These are phyloP conservation scores for Aspergillus sp. DNA, from an alignment of 2,329 filamentous ascomycete genomes.

Conservation along the genomic window DNA sequence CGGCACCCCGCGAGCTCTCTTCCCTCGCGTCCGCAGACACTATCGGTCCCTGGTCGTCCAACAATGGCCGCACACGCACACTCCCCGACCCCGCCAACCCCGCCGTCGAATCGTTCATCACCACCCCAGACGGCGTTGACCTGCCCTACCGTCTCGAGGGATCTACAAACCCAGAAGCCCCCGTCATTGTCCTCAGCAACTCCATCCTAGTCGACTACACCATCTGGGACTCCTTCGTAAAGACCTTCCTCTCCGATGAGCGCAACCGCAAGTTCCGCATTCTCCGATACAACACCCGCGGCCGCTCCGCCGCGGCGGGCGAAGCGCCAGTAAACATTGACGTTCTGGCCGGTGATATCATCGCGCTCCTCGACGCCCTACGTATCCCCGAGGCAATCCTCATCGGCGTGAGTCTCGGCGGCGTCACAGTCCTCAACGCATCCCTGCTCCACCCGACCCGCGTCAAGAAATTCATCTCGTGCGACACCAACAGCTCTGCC, in stretches of 20 bases:
- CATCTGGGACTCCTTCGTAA: slow-evolving; percentile 79
- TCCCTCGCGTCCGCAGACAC: slow-evolving; percentile 53
- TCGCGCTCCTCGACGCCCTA: slow-evolving; percentile 65
- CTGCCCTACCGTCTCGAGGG: slow-evolving; percentile 78
- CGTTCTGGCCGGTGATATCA: slow-evolving; percentile 67
- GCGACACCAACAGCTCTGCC: slow-evolving; percentile 74
- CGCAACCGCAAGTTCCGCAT: slow-evolving; percentile 65
- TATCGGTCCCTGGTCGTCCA: slow-evolving; percentile 53
- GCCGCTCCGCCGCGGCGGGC: slow-evolving; percentile 52
- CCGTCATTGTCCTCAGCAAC: slow-evolving; percentile 74
- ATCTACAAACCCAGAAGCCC: slow-evolving; percentile 63
- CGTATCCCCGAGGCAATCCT: slow-evolving; percentile 67
- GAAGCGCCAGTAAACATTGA: slow-evolving; percentile 58
- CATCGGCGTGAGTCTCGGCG: slow-evolving; percentile 78
- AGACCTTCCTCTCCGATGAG: slow-evolving; percentile 55
- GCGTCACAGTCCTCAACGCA: slow-evolving; percentile 73
- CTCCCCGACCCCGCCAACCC: slow-evolving; percentile 45
- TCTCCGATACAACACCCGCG: slow-evolving; percentile 75
- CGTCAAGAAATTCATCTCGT: slow-evolving; percentile 65
- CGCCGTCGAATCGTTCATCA: slow-evolving; percentile 66
- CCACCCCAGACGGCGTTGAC: slow-evolving; percentile 64
- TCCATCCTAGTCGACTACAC: slow-evolving; percentile 73
- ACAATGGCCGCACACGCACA: slow-evolving; percentile 59
- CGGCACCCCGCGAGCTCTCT: slow-evolving; percentile 67
- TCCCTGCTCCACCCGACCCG: slow-evolving; percentile 65